Percentiles rank a stretch among this genome's conserved stretches.
These are phyloP conservation scores for Amaranthus palmeri DNA, from an alignment of 148 eudicot genomes.

Conservation along the genomic window DNA sequence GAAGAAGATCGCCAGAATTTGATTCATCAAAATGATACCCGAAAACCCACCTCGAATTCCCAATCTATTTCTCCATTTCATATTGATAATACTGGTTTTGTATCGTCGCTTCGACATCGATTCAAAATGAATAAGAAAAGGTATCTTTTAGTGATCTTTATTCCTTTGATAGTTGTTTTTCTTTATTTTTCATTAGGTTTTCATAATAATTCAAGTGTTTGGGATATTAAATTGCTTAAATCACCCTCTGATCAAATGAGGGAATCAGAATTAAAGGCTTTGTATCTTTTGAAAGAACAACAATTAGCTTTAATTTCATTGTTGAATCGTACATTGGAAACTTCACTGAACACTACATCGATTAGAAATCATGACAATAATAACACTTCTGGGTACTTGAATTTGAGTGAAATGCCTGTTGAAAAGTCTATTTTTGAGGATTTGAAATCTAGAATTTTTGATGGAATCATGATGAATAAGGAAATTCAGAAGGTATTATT, in stretches of 20 bases:
- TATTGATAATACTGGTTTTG: conserved; percentile 33
- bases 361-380: conserved; percentile 11
- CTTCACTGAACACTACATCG: conserved; percentile 21
- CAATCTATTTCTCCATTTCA: conserved; percentile 39
- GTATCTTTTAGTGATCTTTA: conserved; percentile 46
- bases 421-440: conserved; percentile 38
- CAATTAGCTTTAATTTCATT: conserved; percentile 52
- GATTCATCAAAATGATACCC: conserved; percentile 36
- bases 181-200: conserved; percentile 53
- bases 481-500: conserved; percentile 67
- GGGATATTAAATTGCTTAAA: conserved; percentile 18
- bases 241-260: conserved; percentile 50
- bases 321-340: conserved; percentile 39
- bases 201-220: conserved; percentile 29
- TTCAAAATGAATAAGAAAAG: conserved; percentile 37
- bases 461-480: conserved; percentile 61
- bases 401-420: conserved; percentile 29
- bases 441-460: conserved; percentile 38
- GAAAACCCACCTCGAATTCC: conserved; percentile 26
- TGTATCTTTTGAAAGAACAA: conserved; percentile 55
- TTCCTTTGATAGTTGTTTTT: conserved; percentile 45
- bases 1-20: conserved; percentile 49
- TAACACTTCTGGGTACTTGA: conserved; percentile 23
- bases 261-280: conserved; percentile 54
- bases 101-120: conserved; percentile 20